Conservation (phyloP, 306 rosid species). For the Vachellia collinsii region DNA sequence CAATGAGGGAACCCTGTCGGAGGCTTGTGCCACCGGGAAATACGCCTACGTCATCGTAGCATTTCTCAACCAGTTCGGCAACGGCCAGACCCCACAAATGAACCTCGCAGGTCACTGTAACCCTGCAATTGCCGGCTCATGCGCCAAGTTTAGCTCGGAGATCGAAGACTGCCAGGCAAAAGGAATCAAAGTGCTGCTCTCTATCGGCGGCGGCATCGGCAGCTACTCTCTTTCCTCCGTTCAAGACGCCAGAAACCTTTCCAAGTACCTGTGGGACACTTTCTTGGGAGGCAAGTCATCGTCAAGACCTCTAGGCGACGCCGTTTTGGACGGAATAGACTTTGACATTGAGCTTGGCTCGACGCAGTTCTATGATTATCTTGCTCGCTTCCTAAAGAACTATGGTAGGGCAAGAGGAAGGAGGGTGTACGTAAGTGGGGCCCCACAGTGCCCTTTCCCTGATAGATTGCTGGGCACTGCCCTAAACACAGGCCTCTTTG, state of each 20-base stretch:
- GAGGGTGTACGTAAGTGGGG: constrained; percentile 61
- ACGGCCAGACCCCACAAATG: constrained; percentile 55
- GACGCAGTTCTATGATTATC: constrained; percentile 41
- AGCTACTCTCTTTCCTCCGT: constrained; percentile 60
- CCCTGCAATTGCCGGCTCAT: constrained; percentile 45
- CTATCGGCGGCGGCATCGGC: constrained; percentile 69
- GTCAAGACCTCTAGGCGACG: constrained; percentile 65
- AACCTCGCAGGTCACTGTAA: constrained; percentile 77
- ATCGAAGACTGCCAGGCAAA: constrained; percentile 59
- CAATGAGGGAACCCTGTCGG: constrained; percentile 61
- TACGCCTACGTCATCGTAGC: constrained; percentile 59
- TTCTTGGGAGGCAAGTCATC: constrained; percentile 74
- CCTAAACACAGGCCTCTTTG: constrained; percentile 57
- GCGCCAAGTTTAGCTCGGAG: constrained; percentile 45
- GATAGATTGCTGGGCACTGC: constrained; percentile 57
- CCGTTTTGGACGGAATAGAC: constrained; percentile 74
- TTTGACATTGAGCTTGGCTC: constrained; percentile 77
- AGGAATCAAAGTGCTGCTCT: constrained; percentile 66
- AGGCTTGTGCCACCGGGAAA: constrained; percentile 65
- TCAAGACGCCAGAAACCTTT: constrained; percentile 54
- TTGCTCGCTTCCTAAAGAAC: constrained; percentile 51
- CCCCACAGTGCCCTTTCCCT: constrained; percentile 87
- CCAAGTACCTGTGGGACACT: constrained; percentile 57
- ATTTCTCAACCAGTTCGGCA: constrained; percentile 49
- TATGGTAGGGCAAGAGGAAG: constrained; percentile 27